Conservation (phyloP, 1,284 basidiomycete genomes). For the Cryptococcus sp. region DNA sequence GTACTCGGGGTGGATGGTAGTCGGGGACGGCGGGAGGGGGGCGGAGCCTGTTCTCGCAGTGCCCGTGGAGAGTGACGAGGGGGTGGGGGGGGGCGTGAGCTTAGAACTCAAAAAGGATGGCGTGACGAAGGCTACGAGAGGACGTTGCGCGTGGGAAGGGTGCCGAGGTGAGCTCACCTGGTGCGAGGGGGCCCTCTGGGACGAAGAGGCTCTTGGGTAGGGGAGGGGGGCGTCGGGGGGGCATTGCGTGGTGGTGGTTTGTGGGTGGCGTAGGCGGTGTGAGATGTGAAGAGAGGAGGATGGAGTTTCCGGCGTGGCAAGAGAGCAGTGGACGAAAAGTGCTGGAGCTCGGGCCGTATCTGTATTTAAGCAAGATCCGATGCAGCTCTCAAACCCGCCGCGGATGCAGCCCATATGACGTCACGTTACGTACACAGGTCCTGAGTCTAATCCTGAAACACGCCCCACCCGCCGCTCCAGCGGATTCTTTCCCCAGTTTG, state of each 20-base stretch:
- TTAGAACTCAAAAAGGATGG: not conserved
- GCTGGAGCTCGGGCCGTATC: too few relatives aligned
- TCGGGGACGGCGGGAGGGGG: slow-evolving; percentile 35
- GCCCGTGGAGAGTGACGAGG: not conserved
- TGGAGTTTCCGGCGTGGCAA: not conserved
- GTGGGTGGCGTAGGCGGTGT: not conserved
- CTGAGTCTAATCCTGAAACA: slow-evolving; percentile 18
- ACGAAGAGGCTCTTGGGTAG: slow-evolving; percentile 37
- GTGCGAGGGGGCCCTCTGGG: slow-evolving; percentile 35
- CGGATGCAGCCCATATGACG: too few relatives aligned
- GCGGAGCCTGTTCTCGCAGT: slow-evolving; percentile 22
- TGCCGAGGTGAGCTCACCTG: slow-evolving; percentile 25
- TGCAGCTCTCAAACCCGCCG: too few relatives aligned
- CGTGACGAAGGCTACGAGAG: not conserved
- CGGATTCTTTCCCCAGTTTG: too few relatives aligned
- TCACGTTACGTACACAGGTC: too few relatives aligned
- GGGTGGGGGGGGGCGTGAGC: not conserved
- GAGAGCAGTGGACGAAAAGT: too few relatives aligned
- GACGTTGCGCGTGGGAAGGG: not conserved
- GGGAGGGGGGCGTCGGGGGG: slow-evolving; percentile 39
- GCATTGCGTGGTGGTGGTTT: slow-evolving; percentile 26
- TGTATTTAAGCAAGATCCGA: not conserved
- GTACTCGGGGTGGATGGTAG: slow-evolving; percentile 36
- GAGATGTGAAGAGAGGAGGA: not conserved
- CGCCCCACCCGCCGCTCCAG: slow-evolving; percentile 23